A percentile compares a stretch with the other conserved stretches of the same genome.
These are phyloP conservation scores for Alternaria burnsii DNA, from an alignment of 2,329 filamentous ascomycete species.

Conservation along the genomic window DNA sequence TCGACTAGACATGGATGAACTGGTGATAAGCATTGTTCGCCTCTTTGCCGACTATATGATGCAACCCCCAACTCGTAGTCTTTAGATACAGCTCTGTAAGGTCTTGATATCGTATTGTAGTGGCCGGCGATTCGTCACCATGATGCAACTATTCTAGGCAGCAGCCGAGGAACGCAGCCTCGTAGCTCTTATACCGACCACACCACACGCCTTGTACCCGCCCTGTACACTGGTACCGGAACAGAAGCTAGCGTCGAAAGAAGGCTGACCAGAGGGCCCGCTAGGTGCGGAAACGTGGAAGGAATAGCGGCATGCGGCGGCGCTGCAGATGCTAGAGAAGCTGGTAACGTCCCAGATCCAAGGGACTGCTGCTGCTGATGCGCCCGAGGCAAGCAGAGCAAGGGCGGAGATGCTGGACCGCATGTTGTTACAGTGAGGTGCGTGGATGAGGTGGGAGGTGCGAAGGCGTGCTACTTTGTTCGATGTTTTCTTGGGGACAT, in stretches of 20 bases:
- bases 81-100: too few relatives aligned
- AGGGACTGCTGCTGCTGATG: conserved; percentile 12
- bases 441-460: background rate
- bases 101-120: too few relatives aligned
- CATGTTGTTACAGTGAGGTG: conserved; percentile 15
- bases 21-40: too few relatives aligned
- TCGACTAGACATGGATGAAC: too few relatives aligned
- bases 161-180: too few relatives aligned
- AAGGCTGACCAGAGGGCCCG: conserved; percentile 22
- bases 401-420: conserved; percentile 19
- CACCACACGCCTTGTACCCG: conserved; percentile 24
- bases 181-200: background rate
- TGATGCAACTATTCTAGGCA: too few relatives aligned
- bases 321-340: conserved; percentile 31
- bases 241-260: conserved; percentile 27
- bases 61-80: too few relatives aligned
- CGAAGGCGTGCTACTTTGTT: background rate
- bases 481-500: fast-evolving
- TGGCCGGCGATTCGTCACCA: too few relatives aligned
- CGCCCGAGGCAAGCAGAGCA: conserved; percentile 17
- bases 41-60: too few relatives aligned
- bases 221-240: conserved; percentile 21
- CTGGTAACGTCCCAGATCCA: conserved; percentile 26
- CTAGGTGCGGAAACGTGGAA: conserved; percentile 24
- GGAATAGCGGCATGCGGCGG: conserved; percentile 31